Evolutionary conservation across 2,329 filamentous ascomycete species (phyloP).

Genomic region (Scedosporium boydii): DNA sequence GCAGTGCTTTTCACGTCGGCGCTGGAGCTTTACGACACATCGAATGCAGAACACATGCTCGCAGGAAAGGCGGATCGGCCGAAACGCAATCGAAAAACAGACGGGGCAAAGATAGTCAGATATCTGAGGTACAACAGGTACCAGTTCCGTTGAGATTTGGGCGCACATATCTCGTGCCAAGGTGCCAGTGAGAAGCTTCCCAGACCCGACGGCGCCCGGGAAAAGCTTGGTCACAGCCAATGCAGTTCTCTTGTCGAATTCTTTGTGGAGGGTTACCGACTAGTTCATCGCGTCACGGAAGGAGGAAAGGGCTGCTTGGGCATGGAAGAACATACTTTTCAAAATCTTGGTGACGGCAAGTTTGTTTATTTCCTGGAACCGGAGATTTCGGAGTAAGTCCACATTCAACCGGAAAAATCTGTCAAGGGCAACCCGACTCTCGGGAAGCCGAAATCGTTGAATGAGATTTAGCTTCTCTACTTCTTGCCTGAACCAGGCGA

Average conservation of each 20-base stretch:
- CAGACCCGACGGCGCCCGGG: constrained; percentile 46
- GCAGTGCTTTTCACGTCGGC: constrained; percentile 56
- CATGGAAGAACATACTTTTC: constrained; percentile 52
- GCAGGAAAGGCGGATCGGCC: constrained; percentile 69
- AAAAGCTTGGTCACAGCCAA: constrained; percentile 58
- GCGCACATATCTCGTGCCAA: constrained; percentile 70
- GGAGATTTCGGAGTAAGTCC: constrained; percentile 66
- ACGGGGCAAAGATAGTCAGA: constrained; percentile 78
- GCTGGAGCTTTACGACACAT: constrained; percentile 73
- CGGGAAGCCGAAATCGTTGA: constrained; percentile 53
- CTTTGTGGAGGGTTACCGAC: constrained; percentile 32
- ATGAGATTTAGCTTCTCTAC: constrained; percentile 50
- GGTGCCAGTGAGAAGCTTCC: constrained; percentile 52
- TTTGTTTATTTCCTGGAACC: constrained; percentile 77
- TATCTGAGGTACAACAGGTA: constrained; percentile 68
- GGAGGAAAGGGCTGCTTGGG: background rate
- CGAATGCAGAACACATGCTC: constrained; percentile 74
- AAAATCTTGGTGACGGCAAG: constrained; percentile 73
- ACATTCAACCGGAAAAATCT: constrained; percentile 66
- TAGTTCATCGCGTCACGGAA: constrained; percentile 8
- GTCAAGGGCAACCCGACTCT: constrained; percentile 55
- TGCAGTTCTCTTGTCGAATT: constrained; percentile 80
- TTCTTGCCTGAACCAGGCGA: constrained; percentile 64
- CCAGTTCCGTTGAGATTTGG: constrained; percentile 61
- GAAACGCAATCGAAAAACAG: constrained; percentile 70